Evolutionary conservation across 2,329 filamentous ascomycete genomes (phyloP), one percentile per base, ranked within the genome.

Genomic region (Colletotrichum tropicicola): DNA sequence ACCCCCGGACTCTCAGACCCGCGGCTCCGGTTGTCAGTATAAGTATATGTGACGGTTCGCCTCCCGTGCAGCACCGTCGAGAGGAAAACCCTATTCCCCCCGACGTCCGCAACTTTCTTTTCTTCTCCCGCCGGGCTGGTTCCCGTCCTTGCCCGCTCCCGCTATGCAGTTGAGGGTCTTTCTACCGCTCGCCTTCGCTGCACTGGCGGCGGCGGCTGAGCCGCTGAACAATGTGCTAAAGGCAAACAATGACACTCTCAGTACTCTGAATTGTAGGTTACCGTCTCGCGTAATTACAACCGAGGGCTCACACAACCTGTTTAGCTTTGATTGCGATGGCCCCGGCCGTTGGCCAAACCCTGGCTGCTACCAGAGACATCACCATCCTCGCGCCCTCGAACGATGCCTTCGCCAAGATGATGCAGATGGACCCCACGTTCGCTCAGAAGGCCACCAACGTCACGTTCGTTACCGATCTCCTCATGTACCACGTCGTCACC

Each of bases 401-500:
- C 70, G 77, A 79, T 4, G 87, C 87, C 27, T 89, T 90, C 76
- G 69, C 51, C 10, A 68, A 69, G 5, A 70, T 77, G 5, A 74
- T 75, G 21, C 66, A 70, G 8, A 66, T 72, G 27, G 73, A 73
- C 21, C 73, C 74, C 0, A 72, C 73, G 21, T 73, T 77, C n/a
- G 70, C 72, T 71, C 73, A 71, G 17, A 65, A 67, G 12, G 61
- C 55, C 48, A 74, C 71, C 45, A 77, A 78, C 43, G 80, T 80
- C 56, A 70, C 85, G 17, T 78, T 85, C 10, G 77, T 81, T 5
- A 73, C 80, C 27, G 73, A 76, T 32, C 80, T 91, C 30, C 81
- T 91, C 4, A 76, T 82, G 53, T 91, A 91, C 75, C 89, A 91
- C 75, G 82, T 91, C 59, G 78, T 91, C 43, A 78, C 82, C 57